A percentile compares a stretch with the other conserved stretches of the same genome.
phyloP scores from a whole-genome alignment of 225 moss, liverwort and hornwort genomes.

The Sphagnum contortum region DNA sequence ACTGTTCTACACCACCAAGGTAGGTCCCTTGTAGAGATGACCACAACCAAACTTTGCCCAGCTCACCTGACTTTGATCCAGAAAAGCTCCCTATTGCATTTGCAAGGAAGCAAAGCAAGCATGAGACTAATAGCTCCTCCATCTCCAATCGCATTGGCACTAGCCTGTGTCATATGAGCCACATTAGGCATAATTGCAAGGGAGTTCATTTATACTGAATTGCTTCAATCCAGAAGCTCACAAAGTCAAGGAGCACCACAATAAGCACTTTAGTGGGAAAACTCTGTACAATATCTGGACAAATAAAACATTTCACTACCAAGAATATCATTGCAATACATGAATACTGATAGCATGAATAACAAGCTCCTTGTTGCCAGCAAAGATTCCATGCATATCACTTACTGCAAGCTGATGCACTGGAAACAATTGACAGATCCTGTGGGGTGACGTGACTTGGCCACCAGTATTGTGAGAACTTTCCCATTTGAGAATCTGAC shows the following conservation, averaged over 20 bases:
- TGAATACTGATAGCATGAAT: too few species aligned
- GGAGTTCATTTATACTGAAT: too few species aligned
- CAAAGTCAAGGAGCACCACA: too few species aligned
- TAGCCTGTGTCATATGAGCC: conserved; percentile 42
- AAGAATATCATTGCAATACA: too few species aligned
- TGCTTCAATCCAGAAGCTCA: too few species aligned
- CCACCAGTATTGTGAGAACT: conserved; percentile 26
- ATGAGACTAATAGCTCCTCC: conserved; percentile 88
- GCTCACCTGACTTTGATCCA: conserved; percentile 33
- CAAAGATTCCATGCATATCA: not conserved
- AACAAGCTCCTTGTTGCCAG: too few species aligned
- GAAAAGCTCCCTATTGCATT: conserved; percentile 59
- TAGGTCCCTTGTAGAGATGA: conserved; percentile 67
- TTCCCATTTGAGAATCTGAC: conserved; percentile 22
- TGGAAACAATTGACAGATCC: conserved; percentile 92
- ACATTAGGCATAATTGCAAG: not conserved
- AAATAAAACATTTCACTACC: too few species aligned
- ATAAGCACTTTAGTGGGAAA: too few species aligned
- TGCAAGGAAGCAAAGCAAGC: conserved; percentile 60
- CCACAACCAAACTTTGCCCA: conserved; percentile 52
- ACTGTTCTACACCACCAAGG: conserved; percentile 53
- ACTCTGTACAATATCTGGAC: too few species aligned
- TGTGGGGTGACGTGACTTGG: conserved; percentile 73
- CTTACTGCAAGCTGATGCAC: conserved; percentile 68
- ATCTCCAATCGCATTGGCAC: conserved; percentile 88